Evolutionary conservation across 1,284 basidiomycete species (phyloP).

Genomic region (Marasmius oreades): DNA sequence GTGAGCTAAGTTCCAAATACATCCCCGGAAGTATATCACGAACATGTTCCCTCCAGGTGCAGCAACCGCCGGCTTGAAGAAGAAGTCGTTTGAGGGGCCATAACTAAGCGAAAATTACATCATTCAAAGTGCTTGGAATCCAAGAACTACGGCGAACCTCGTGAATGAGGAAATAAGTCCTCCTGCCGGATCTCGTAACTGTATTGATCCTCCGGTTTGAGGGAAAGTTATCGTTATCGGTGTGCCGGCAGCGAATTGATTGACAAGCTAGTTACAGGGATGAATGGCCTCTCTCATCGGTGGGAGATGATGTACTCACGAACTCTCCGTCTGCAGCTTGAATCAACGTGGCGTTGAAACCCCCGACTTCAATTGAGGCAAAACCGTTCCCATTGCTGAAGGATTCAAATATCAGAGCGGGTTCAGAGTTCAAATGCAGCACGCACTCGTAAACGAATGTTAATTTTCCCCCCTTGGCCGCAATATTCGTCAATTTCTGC

Average conservation of each 20-base stretch:
- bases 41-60: constrained; percentile 64
- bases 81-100: constrained; percentile 59
- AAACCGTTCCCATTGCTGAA: constrained; percentile 46
- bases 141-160: constrained; percentile 19
- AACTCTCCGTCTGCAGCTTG: constrained; percentile 29
- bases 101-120: constrained; percentile 28
- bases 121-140: not conserved
- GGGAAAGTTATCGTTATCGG: constrained; percentile 46
- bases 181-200: constrained; percentile 42
- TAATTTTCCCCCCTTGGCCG: constrained; percentile 46
- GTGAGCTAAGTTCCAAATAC: constrained; percentile 39
- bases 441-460: constrained; percentile 52
- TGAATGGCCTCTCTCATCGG: not conserved
- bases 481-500: constrained; percentile 44
- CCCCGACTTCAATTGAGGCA: constrained; percentile 33
- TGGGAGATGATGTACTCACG: not conserved
- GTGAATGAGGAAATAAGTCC: constrained; percentile 57
- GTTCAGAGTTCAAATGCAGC: too few relatives aligned
- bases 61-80: constrained; percentile 52
- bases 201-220: constrained; percentile 33
- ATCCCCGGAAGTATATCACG: constrained; percentile 43
- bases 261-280: constrained; percentile 26
- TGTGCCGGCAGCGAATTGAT: constrained; percentile 34
- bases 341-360: constrained; percentile 40
- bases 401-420: not conserved